Percentiles rank a stretch among this genome's conserved stretches.
phyloP scores from a whole-genome alignment of 257 asterid genomes.

The Petunia axillaris region DNA sequence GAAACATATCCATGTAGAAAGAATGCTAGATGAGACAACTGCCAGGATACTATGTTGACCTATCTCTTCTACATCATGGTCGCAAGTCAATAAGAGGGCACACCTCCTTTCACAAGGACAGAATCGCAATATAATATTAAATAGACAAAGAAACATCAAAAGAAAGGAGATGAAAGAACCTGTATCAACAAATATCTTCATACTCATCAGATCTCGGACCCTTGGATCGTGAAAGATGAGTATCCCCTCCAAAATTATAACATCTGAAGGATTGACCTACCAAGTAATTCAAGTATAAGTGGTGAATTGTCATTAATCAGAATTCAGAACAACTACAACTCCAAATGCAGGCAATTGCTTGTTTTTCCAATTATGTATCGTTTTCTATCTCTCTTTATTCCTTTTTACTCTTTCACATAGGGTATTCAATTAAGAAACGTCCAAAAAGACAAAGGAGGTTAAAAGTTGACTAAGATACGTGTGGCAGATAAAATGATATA shows the following conservation, averaged over 20 bases:
- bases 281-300: slow-evolving; percentile 26
- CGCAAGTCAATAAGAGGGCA: neutral
- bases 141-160: neutral
- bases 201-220: slow-evolving; percentile 83
- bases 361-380: slow-evolving; percentile 9
- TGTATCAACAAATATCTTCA: slow-evolving; percentile 99
- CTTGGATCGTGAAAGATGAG: slow-evolving; percentile 93
- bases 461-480: neutral
- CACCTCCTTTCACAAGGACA: neutral
- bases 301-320: slow-evolving; percentile 7
- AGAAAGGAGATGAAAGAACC: slow-evolving; percentile 55
- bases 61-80: slow-evolving; percentile 19
- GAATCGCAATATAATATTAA: no score
- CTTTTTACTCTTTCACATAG: neutral
- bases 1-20: neutral
- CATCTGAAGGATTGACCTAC: slow-evolving; percentile 98
- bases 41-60: neutral
- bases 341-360: neutral
- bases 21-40: slow-evolving; percentile 2
- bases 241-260: slow-evolving; percentile 95
- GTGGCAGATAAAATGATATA: neutral
- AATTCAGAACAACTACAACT: slow-evolving; percentile 20
- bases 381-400: neutral
- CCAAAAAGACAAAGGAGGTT: neutral
- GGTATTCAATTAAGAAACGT: neutral